Base-by-base conservation (phyloP, 768 basidiomycete species). In the Leucosporidium yakuticum region DNA sequence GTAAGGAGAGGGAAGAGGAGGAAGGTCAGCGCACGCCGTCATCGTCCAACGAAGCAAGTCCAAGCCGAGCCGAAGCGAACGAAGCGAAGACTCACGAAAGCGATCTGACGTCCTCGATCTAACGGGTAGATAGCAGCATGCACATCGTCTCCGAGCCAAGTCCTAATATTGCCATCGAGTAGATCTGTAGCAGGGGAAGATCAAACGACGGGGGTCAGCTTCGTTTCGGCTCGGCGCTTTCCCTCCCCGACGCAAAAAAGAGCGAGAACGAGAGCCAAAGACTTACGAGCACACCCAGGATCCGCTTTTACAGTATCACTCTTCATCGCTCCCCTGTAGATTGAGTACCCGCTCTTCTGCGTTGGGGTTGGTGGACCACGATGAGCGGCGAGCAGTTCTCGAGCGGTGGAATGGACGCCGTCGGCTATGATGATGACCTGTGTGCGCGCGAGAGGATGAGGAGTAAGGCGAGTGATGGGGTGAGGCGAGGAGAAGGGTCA, bases 51-150 rank as follows among this genome's bases (percentile, higher is more conserved):
- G 39, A 44, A 44, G 39, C 39, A 15, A 44, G 14, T 8, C 39
- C 39, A 15, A 44, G 39, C 39, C n/a, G n/a, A n/a, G n/a, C n/a
- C n/a, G n/a, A n/a, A n/a, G n/a, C n/a, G n/a, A n/a, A n/a, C n/a
- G n/a, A n/a, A n/a, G n/a, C n/a, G n/a, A n/a, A n/a, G 14, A 44
- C 39, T 44, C 39, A 44, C 39, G 39, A 44, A 44, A 15, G 39
- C 39, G 8, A 44, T 15, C 39, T 44, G 39, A 12, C 39, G 11
- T 15, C 39, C 39, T 2, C 39, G 8, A 15, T 71, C 65, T 55
- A 74, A 56, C 31, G 73, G 67, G 31, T 61, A 64, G 23, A 62
- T 51, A 59, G 65, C 62, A 59, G 55, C 50, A 25, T 74, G 73
- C 27, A 48, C n/a, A 36, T 74, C 65, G 0, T 44, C 14, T 0